Evolutionary conservation across 495 filamentous ascomycete species (phyloP).

Genomic region (Penicillium manginii): DNA sequence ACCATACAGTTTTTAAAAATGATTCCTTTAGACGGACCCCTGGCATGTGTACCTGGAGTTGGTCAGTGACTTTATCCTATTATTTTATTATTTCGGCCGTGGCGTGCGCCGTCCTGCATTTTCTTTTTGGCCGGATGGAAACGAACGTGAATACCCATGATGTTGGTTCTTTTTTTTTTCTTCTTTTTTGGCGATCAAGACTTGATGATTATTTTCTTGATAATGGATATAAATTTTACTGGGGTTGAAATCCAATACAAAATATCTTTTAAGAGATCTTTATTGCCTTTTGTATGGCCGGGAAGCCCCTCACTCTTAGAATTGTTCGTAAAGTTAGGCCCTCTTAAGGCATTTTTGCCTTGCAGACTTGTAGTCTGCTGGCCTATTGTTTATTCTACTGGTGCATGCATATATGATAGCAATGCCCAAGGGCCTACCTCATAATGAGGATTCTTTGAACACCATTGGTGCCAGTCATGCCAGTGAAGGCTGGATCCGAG

Average conservation of each 20-base stretch:
- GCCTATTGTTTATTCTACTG: background rate
- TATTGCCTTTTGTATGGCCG: too few species aligned
- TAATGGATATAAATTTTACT: constrained; percentile 23
- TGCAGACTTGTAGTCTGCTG: constrained; percentile 5
- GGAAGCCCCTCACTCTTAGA: too few species aligned
- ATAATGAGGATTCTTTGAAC: background rate
- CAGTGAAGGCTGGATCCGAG: background rate
- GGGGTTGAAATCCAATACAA: constrained; percentile 1
- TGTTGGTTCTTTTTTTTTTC: constrained; percentile 20
- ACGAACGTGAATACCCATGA: constrained; percentile 44
- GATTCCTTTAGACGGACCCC: constrained; percentile 25
- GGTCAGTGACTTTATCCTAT: constrained; percentile 3
- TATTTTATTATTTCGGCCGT: constrained; percentile 21
- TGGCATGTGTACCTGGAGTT: constrained; percentile 28
- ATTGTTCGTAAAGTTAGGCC: background rate
- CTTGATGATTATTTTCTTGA: constrained; percentile 28
- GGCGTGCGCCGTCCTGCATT: constrained; percentile 24
- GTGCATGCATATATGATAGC: background rate
- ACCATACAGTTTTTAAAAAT: constrained; percentile 29
- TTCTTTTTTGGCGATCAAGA: constrained; percentile 33
- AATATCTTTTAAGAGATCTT: background rate
- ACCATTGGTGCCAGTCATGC: background rate
- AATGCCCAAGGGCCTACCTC: background rate
- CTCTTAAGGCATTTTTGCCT: constrained; percentile 8
- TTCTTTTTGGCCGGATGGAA: constrained; percentile 28